Percentiles rank a stretch among this genome's conserved stretches.
phyloP scores from a whole-genome alignment of 2,329 filamentous ascomycete genomes.

The Epicoccum sorghinum region DNA sequence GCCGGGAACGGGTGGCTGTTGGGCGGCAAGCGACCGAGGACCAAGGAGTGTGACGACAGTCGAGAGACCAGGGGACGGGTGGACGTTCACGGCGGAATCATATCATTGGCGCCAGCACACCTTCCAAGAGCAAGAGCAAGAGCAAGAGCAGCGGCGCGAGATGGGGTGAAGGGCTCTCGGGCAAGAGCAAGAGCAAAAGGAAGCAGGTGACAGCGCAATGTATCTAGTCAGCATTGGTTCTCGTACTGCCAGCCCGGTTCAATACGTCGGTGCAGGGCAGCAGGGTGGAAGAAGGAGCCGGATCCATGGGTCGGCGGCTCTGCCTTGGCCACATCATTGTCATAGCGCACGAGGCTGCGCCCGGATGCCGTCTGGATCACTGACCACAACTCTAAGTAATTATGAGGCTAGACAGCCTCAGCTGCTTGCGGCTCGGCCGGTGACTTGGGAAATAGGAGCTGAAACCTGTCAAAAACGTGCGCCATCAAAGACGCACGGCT shows the following conservation, averaged over 20 bases:
- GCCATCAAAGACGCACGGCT: slow-evolving; percentile 12
- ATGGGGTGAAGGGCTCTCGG: slow-evolving; percentile 3
- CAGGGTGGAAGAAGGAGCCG: slow-evolving; percentile 3
- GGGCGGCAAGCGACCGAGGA: slow-evolving; percentile 21
- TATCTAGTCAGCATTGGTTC: slow-evolving; percentile 9
- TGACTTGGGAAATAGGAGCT: neutral
- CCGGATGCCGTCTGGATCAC: slow-evolving; percentile 9
- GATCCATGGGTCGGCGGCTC: slow-evolving; percentile 6
- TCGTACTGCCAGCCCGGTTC: slow-evolving; percentile 7
- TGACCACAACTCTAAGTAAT: neutral
- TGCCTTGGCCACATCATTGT: slow-evolving; percentile 2
- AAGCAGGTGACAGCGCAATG: slow-evolving; percentile 6
- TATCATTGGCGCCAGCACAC: slow-evolving; percentile 15
- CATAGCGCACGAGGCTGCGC: slow-evolving; percentile 2
- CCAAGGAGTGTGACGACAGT: slow-evolving; percentile 45
- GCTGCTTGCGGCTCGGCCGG: slow-evolving; percentile 11
- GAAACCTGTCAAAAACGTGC: slow-evolving; percentile 15
- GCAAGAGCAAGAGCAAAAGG: neutral
- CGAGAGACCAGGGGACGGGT: slow-evolving; percentile 15
- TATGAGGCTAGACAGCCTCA: neutral
- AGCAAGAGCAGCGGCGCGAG: neutral
- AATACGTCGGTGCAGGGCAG: slow-evolving; percentile 5
- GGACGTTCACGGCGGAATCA: slow-evolving; percentile 18
- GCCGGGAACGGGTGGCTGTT: slow-evolving; percentile 5
- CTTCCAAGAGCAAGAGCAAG: slow-evolving; percentile 7